A percentile compares a stretch with the other conserved stretches of the same genome.
Conservation (phyloP, 75 land plant genomes). For the Picea sitchensis region DNA sequence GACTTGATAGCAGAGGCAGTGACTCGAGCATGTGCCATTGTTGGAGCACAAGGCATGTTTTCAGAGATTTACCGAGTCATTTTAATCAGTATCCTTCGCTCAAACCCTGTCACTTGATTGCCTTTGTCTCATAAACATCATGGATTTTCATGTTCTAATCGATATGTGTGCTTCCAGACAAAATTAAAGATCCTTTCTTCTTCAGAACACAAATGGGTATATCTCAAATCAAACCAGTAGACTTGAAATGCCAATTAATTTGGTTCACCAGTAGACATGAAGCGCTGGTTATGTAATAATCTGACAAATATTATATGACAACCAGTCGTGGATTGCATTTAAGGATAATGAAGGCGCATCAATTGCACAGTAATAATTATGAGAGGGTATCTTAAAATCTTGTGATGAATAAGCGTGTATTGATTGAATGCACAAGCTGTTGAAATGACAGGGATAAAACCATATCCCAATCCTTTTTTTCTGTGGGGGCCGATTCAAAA, state of each 20-base stretch:
- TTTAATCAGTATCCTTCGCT: neutral
- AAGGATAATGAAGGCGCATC: neutral
- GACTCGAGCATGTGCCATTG: conserved; percentile 7
- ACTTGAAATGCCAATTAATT: too few relatives aligned
- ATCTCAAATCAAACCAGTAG: neutral
- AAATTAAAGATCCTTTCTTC: neutral
- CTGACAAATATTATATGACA: neutral
- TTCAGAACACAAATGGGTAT: neutral
- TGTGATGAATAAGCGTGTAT: neutral
- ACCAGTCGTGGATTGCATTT: neutral
- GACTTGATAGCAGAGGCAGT: conserved; percentile 7
- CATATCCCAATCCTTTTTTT: neutral
- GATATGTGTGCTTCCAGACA: neutral
- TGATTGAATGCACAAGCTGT: neutral
- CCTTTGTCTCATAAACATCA: neutral
- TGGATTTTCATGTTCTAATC: neutral
- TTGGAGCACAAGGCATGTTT: conserved; percentile 13
- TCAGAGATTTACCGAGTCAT: conserved; percentile 1
- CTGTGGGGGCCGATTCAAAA: neutral
- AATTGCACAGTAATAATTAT: neutral
- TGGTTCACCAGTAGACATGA: neutral
- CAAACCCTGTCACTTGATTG: neutral
- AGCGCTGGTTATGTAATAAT: neutral
- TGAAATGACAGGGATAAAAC: neutral
- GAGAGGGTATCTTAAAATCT: neutral